Evolutionary conservation across 2,329 filamentous ascomycete genomes (phyloP), one percentile per base, ranked within the genome.

Genomic region (Fusarium albosuccineum): DNA sequence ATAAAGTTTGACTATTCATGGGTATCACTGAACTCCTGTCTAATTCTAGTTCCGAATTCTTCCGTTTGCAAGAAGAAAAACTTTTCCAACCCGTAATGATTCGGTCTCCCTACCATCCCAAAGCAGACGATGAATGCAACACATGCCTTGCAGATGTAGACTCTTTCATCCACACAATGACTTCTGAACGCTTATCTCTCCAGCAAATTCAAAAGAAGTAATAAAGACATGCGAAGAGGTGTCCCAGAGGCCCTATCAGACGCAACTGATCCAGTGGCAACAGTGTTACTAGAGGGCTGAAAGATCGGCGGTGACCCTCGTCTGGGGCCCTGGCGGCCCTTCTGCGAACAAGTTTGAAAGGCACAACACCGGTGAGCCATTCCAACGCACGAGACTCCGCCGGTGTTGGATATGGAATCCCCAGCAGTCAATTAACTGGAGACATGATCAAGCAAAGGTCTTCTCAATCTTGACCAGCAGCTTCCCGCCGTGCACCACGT

Each of bases 401-500:
- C 48, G 16, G 5, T 13, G 6, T 42, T 16, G 27, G 41, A 51
- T 27, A 44, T 26, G 55, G 17, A n/a, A 29, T 50, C 58, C 30
- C 42, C 22, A 17, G 26, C 16, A 13, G 49, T 36, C 34, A 33
- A 37, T 27, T 27, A 14, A 33, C 39, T 57, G 37, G 40, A 40
- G 17, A n/a, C n/a, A 22, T 11, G 36, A 51, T 77, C 68, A 82
- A 46, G 73, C 76, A 46, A 84, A 67, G 10, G 72, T 75, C 77
- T 87, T 88, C 42, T 81, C 77, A 33, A 89, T 80, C 60, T 80
- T 85, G 52, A 88, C 83, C 40, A 88, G 77, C 49, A 89, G 73
- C 67, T 83, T 82, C 9, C 80, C 80, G 54, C 82, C 83, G 6
- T 78, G 72, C 26, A 84, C 81, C 11, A 78, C 76, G 45, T 79